These are phyloP conservation scores for Rhynchospora tenuis DNA, from an alignment of 176 grass and related monocot species.

Conservation along the genomic window DNA sequence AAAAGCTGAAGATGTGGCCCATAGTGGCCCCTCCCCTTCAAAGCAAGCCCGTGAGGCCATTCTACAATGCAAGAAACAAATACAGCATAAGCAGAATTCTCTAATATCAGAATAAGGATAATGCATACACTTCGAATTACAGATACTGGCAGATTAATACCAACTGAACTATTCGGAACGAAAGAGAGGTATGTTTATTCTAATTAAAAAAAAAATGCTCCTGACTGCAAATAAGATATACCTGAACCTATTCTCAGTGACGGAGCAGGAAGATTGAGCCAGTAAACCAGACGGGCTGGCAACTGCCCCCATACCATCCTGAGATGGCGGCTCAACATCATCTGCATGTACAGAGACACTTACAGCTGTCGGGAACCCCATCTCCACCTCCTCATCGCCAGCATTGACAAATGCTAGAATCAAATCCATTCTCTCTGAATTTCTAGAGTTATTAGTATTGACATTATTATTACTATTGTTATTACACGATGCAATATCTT, in stretches of 20 bases:
- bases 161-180: background rate
- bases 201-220: background rate
- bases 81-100: background rate
- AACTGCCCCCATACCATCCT: constrained; percentile 1
- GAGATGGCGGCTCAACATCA: constrained; percentile 36
- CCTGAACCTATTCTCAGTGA: constrained; percentile 81
- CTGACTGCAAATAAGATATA: constrained; percentile 18
- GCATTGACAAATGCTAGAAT: constrained; percentile 50
- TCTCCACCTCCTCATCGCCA: constrained; percentile 26
- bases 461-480: constrained; percentile 31
- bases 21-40: constrained; percentile 74
- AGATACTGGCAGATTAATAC: background rate
- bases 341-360: constrained; percentile 51
- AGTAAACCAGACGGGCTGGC: constrained; percentile 26
- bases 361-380: constrained; percentile 48
- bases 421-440: constrained; percentile 46
- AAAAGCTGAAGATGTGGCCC: constrained; percentile 74
- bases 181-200: background rate
- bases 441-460: background rate
- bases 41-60: constrained; percentile 71
- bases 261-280: constrained; percentile 31
- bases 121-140: background rate
- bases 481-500: constrained; percentile 21
- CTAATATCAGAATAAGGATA: background rate
- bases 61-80: constrained; percentile 43